Conservation (phyloP, 2,329 filamentous ascomycete species). For the Claviceps citrina region DNA sequence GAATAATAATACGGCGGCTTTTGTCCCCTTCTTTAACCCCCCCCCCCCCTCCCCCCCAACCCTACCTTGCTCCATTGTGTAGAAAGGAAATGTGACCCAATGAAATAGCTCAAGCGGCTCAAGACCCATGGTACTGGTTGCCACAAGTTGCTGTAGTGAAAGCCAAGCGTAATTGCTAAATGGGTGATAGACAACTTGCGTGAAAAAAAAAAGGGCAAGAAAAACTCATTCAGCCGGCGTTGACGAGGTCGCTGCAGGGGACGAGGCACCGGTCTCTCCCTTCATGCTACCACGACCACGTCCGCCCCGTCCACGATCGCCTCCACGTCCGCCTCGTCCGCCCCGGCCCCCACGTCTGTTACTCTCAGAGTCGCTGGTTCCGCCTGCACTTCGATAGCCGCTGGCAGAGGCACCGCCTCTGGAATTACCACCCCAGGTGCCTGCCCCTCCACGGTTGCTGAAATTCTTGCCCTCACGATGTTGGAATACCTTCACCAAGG, state of each 20-base stretch:
- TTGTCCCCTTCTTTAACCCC: slow-evolving; percentile 1
- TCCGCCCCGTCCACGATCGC: slow-evolving; percentile 40
- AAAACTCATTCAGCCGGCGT: slow-evolving; percentile 23
- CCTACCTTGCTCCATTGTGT: slow-evolving; percentile 10
- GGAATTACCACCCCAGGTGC: slow-evolving; percentile 50
- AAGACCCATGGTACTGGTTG: background rate
- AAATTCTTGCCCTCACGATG: slow-evolving; percentile 45
- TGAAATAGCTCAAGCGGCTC: background rate
- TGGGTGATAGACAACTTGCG: background rate
- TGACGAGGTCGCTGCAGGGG: slow-evolving; percentile 36
- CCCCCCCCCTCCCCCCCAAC: background rate
- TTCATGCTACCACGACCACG: slow-evolving; percentile 42
- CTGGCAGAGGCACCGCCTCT: slow-evolving; percentile 46
- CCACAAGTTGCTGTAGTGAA: slow-evolving; percentile 1
- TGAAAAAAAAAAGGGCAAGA: background rate
- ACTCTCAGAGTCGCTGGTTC: slow-evolving; percentile 54
- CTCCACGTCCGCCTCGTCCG: slow-evolving; percentile 41
- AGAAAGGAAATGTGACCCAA: slow-evolving; percentile 8
- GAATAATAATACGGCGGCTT: slow-evolving; percentile 6
- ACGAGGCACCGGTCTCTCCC: slow-evolving; percentile 40
- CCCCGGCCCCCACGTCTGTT: slow-evolving; percentile 41
- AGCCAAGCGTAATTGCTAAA: background rate
- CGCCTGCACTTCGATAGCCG: slow-evolving; percentile 71
- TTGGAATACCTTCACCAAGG: slow-evolving; percentile 70
- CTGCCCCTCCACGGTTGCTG: slow-evolving; percentile 46